Conservation (phyloP, 495 filamentous ascomycete species). For the Venustampulla echinocandica region DNA sequence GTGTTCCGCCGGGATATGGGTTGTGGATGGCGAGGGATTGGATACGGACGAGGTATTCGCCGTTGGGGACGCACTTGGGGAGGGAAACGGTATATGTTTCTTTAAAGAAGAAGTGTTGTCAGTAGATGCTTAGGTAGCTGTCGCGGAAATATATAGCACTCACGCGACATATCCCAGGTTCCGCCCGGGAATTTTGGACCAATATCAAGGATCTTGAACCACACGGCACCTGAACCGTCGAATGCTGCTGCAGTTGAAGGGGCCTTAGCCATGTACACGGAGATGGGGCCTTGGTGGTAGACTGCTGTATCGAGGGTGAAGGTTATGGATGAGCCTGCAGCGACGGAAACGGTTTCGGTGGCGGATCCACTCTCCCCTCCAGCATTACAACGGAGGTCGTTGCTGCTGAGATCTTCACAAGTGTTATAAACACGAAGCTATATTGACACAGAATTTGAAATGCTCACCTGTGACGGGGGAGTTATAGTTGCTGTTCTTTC, state of each 20-base stretch:
- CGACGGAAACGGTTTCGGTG: constrained; percentile 39
- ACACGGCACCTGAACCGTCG: constrained; percentile 45
- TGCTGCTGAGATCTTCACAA: constrained; percentile 35
- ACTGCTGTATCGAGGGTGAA: constrained; percentile 42
- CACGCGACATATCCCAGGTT: constrained; percentile 35
- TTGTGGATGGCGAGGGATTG: constrained; percentile 53
- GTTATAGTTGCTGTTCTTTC: constrained; percentile 49
- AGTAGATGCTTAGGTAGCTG: no score
- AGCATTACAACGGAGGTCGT: constrained; percentile 49
- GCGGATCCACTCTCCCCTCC: constrained; percentile 37
- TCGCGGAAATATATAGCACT: neutral
- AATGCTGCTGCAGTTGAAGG: constrained; percentile 31
- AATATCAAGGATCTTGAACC: constrained; percentile 23
- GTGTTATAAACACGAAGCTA: neutral
- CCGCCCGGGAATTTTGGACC: constrained; percentile 12
- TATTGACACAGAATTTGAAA: neutral
- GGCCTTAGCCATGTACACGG: constrained; percentile 47
- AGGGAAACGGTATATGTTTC: constrained; percentile 43
- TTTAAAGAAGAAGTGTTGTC: constrained; percentile 14
- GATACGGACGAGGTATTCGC: constrained; percentile 52
- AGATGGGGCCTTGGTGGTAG: constrained; percentile 51
- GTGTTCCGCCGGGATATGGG: constrained; percentile 33
- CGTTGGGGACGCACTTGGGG: constrained; percentile 43
- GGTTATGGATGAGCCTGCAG: constrained; percentile 43
- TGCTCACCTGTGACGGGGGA: constrained; percentile 41